Base-by-base conservation (phyloP, 208 protist species). In the Wallacemonas sp. region DNA sequence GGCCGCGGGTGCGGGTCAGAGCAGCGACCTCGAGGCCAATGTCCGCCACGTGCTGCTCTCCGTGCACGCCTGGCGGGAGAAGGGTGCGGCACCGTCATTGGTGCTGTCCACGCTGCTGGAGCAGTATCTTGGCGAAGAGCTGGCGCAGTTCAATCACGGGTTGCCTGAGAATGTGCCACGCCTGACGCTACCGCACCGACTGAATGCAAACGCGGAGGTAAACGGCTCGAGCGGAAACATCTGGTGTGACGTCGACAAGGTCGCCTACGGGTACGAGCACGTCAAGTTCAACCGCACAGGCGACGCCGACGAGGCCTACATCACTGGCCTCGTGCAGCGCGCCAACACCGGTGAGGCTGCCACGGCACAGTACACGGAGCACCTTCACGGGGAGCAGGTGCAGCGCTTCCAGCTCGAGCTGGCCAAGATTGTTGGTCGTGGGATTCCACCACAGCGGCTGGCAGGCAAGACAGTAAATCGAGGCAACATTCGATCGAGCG, bases 1-100 rank as follows among this genome's bases (percentile, higher is more conserved):
- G 5, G 5, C 42, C 19, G n/a, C n/a, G n/a, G 42, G 42, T 19
- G 42, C 30, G 13, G 5, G 24, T 19, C 9, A 57, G 50, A 59
- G 65, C 30, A 73, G 71, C 6, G 72, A 81, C 30, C 55, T 71
- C 0, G 78, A 79, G 32, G 75, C 63, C 15, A 78, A 93, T 64
- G 81, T 89, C 29, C 65, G 76, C 30, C 73, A 80, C 19, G 64
- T 95, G 19, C 63, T 95, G 19, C 76, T 91, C 17, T 92, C 89
- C n/a, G 52, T 95, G 24, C 69, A 91, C 50, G 89, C 89, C 66
- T 95, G 86, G 86, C 83, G 89, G 52, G 83, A 80, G 29, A 66
- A 76, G 29, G 86, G 89, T n/a, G 79, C 77, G 3, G 52, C 78
- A 30, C 89, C 89, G 10, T 92, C 89, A 17, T 55, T 89, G 41